Conservation (phyloP, 164 flowering plant species). For the Litsea cubeba region DNA sequence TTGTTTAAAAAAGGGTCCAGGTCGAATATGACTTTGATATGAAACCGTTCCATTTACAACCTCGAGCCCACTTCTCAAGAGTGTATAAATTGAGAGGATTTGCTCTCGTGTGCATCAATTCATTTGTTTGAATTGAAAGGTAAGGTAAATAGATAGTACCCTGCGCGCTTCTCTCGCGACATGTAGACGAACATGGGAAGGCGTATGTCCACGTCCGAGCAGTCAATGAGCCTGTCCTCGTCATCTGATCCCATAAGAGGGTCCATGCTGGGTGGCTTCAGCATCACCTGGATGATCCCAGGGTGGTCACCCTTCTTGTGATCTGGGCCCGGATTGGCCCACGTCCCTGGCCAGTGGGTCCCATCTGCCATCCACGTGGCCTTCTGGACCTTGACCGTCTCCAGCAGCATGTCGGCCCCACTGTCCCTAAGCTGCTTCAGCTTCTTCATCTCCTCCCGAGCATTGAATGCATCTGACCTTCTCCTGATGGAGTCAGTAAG, state of each 20-base stretch:
- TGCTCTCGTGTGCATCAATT: no score
- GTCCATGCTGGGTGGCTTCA: slow-evolving; percentile 60
- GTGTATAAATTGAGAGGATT: no score
- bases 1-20: no score
- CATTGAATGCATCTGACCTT: slow-evolving; percentile 78
- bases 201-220: slow-evolving; percentile 25
- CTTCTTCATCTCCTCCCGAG: slow-evolving; percentile 75
- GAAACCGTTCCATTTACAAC: no score
- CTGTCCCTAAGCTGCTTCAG: slow-evolving; percentile 54
- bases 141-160: neutral
- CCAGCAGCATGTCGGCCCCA: slow-evolving; percentile 37
- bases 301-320: slow-evolving; percentile 77
- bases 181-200: slow-evolving; percentile 30
- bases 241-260: slow-evolving; percentile 27
- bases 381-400: slow-evolving; percentile 47
- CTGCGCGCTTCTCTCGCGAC: slow-evolving; percentile 29
- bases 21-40: rapidly evolving
- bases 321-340: slow-evolving; percentile 44
- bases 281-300: slow-evolving; percentile 78
- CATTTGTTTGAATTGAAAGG: no score
- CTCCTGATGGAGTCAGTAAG: slow-evolving; percentile 68
- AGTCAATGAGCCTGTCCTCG: slow-evolving; percentile 23
- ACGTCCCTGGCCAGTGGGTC: slow-evolving; percentile 87
- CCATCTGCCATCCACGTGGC: slow-evolving; percentile 95
- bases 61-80: no score